Percentiles rank a stretch among this genome's conserved stretches.
These are phyloP conservation scores for Cubamyces lactineus DNA, from an alignment of 768 basidiomycete genomes.

Conservation along the genomic window DNA sequence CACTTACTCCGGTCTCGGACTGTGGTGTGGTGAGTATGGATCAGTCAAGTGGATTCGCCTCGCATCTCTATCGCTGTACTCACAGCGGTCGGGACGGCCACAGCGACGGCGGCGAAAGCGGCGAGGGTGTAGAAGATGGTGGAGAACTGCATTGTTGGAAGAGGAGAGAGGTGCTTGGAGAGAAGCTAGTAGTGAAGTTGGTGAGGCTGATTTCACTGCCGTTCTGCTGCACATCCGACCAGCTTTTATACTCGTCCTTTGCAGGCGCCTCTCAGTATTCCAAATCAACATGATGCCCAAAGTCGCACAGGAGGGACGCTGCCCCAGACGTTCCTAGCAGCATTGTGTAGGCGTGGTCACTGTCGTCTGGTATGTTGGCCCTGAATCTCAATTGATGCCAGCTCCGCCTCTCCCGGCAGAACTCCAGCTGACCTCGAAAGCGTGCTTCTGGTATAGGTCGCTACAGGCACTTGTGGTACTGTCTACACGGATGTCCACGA, in stretches of 20 bases:
- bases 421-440: no score
- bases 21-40: background rate
- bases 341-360: no score
- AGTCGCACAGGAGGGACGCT: no score
- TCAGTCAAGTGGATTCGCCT: background rate
- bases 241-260: background rate
- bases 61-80: background rate
- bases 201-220: constrained; percentile 3
- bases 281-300: no score
- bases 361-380: no score
- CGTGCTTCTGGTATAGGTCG: no score
- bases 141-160: background rate
- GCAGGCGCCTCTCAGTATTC: background rate
- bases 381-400: no score
- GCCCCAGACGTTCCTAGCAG: no score
- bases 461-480: no score
- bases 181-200: background rate
- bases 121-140: background rate
- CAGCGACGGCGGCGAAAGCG: constrained; percentile 1
- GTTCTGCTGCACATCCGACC: background rate
- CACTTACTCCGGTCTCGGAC: background rate
- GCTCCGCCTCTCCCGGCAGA: no score
- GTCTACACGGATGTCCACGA: no score
- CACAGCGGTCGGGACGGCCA: constrained; percentile 3
- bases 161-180: background rate